These are phyloP conservation scores for Bremia lactucae DNA, from an alignment of 352 stramenopile genomes.

Conservation along the genomic window DNA sequence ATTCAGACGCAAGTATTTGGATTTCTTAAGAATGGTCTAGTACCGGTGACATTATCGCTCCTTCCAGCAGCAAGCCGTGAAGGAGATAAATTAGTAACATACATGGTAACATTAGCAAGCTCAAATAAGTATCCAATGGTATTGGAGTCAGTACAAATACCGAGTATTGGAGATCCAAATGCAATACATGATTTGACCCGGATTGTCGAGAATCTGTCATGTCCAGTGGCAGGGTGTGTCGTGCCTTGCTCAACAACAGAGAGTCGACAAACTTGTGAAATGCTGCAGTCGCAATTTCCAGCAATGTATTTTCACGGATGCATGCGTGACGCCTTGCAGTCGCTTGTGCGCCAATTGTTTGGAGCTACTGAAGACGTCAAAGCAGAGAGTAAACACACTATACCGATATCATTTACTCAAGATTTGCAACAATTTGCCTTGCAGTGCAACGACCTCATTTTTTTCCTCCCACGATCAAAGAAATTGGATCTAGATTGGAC, in stretches of 20 bases:
- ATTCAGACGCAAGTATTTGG: constrained; percentile 12
- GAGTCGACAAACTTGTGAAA: constrained; percentile 8
- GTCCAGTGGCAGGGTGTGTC: constrained; percentile 21
- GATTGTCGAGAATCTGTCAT: constrained; percentile 11
- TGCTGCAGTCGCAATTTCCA: constrained; percentile 21
- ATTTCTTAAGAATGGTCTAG: constrained; percentile 19
- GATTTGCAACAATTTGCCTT: constrained; percentile 28
- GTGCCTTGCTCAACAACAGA: constrained; percentile 13
- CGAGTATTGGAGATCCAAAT: constrained; percentile 4
- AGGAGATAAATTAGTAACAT: constrained; percentile 8
- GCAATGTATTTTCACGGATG: constrained; percentile 32
- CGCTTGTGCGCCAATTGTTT: constrained; percentile 21
- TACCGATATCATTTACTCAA: constrained; percentile 7
- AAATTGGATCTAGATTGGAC: not conserved
- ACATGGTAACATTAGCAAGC: constrained; percentile 17
- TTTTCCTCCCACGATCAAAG: constrained; percentile 13
- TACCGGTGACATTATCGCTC: constrained; percentile 18
- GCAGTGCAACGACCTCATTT: constrained; percentile 25
- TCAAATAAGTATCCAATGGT: constrained; percentile 14
- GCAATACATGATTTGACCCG: constrained; percentile 11
- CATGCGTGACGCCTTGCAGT: constrained; percentile 16
- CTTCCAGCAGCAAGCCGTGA: constrained; percentile 2
- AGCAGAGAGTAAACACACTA: constrained; percentile 1
- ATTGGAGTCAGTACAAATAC: constrained; percentile 20
- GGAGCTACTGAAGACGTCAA: not conserved